Base-by-base conservation (phyloP, 2,329 filamentous ascomycete genomes). In the Trichoderma sp. region DNA sequence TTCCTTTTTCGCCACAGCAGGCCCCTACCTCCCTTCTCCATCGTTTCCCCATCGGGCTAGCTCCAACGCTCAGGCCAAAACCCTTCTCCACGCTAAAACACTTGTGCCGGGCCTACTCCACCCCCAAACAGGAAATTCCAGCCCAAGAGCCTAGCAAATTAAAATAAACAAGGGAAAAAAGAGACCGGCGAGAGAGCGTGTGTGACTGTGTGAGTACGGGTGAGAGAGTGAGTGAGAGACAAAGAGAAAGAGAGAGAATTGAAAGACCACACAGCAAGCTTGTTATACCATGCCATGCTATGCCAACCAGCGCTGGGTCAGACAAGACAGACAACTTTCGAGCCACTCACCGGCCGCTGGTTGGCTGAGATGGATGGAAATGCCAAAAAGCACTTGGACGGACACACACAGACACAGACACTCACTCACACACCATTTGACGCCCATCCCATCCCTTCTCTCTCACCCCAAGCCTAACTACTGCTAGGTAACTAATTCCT, bases 91-190 rank as follows among this genome's bases (percentile, higher is more conserved):
- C 69, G 69, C 69, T 72, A 72, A 72, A 35, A 72, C 56, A 35
- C 69, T 63, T 72, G 69, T 72, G 69, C 69, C 69, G 69, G 69
- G 60, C 38, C 69, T 72, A 53, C 74, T 71, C 74, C 66, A 75
- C 74, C 59, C 74, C 74, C 59, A 62, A 75, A 33, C 59, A 75
- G 74, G 74, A 75, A 75, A 75, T 75, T 64, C 74, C 74, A 75
- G 74, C 74, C 74, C 74, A 75, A 75, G 14, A 63, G 59, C 41
- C 73, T 69, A 66, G 67, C 71, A 66, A 53, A 72, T 72, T 6
- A 35, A 24, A 64, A 35, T 18, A 45, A 29, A 31, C 24, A 21
- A 21, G 53, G 38, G 31, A 53, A 21, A 71, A 35, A 29, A 63
- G 62, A 50, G 14, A 45, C 41, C 45, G 33, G 35, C 35, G 35